These are phyloP conservation scores for Microbotryomycetes sp. DNA, from an alignment of 1,284 basidiomycete genomes.

Conservation along the genomic window DNA sequence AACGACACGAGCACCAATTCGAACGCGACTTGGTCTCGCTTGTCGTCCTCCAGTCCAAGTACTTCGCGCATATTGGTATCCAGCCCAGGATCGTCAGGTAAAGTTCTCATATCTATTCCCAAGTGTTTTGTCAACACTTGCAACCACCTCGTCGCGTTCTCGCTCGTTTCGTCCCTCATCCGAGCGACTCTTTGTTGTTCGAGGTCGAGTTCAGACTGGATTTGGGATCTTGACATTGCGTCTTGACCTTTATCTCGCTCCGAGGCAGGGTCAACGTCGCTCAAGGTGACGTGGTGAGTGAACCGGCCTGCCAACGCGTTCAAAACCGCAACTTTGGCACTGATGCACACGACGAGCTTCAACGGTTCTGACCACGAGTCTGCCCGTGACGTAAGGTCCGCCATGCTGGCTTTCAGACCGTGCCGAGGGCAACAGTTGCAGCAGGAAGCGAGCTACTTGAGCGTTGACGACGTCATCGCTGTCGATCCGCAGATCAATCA, in stretches of 20 bases:
- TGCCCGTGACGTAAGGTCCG: not conserved
- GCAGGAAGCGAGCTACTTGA: no score
- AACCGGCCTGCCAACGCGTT: not conserved
- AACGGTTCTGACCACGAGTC: not conserved
- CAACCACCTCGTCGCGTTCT: not conserved
- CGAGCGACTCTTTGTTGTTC: not conserved
- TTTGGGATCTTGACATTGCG: not conserved
- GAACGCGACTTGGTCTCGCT: conserved; percentile 14
- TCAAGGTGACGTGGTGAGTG: not conserved
- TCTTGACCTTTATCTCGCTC: not conserved
- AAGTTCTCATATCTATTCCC: not conserved
- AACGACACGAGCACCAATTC: conserved; percentile 25
- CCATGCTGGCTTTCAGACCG: no score
- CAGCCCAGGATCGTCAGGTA: not conserved
- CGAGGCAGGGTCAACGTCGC: not conserved
- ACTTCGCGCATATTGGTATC: not conserved
- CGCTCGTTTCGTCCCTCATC: not conserved
- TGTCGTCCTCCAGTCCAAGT: not conserved
- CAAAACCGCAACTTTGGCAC: not conserved
- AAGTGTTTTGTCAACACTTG: not conserved
- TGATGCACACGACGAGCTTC: not conserved
- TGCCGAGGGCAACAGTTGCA: no score
- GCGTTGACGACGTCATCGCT: no score
- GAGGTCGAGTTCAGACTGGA: not conserved
- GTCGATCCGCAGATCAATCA: no score